Evolutionary conservation across 2,329 filamentous ascomycete genomes (phyloP), one percentile per base, ranked within the genome.

Genomic region (Phaeophleospora eucalypticola): DNA sequence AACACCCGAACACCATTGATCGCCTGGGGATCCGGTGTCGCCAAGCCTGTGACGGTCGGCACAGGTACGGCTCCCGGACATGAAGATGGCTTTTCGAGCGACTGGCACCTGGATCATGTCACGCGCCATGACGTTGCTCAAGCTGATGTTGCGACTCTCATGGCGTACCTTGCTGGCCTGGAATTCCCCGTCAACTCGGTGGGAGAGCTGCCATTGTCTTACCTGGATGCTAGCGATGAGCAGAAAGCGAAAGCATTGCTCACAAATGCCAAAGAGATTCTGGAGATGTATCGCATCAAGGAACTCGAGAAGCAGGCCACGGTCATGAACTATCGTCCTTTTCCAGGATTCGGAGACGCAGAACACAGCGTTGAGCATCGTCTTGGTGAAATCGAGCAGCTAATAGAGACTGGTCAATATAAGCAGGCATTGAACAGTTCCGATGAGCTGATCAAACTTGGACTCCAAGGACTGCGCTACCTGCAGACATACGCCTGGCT

Each of bases 401-500:
- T 89, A 6, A 91, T 97, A 44, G 73, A 80, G 12, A 69, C 70
- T 8, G 82, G 79, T 6, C 74, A 79, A 37, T 83, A 83, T 54
- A 82, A 91, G 46, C 80, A 87, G 57, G 88, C 91, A 1, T 95
- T 97, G 58, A 74, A 81, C 47, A 80, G 87, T 59, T 89, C 87
- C 1, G 82, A 86, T 35, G 79, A 82, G 20, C 75, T 98, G 12
- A 86, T 97, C 50, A 79, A 85, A 49, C 71, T 87, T 41, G 85
- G 82, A 1, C 76, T 98, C 1, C 80, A 89, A 51, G 93, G 93
- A 6, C 73, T 98, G 50, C 81, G 93, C 41, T 98, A 98, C 65
- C 77, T 98, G 19, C 93, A 98, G 68, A 98, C 90, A 0, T 98
- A 98, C 61, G 93, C 98, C 71, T 98, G 93, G 93, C 76, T 98